A percentile compares a stretch with the other conserved stretches of the same genome.
Evolutionary conservation across 225 moss, liverwort and hornwort genomes (phyloP).

Genomic region (Straminergon stramineum): DNA sequence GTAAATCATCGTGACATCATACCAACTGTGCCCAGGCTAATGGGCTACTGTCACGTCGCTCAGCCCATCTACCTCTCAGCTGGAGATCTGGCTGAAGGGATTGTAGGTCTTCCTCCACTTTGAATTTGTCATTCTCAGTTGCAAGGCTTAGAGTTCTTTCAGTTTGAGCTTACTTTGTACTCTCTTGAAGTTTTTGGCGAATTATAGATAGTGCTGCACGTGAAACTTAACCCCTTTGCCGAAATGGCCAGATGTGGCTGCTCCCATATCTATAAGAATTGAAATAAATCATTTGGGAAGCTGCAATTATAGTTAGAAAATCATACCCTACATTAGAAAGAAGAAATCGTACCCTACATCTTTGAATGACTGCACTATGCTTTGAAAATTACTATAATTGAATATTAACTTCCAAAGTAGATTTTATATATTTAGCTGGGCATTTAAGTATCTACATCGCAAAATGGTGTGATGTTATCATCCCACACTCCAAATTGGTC

Average conservation of each 20-base stretch:
- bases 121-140: neutral
- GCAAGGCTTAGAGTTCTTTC: neutral
- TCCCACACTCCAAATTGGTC: neutral
- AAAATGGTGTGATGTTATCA: neutral
- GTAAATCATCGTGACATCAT: slow-evolving; percentile 90
- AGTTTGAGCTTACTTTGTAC: neutral
- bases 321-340: neutral
- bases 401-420: neutral
- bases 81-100: slow-evolving; percentile 23
- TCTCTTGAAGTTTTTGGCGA: neutral
- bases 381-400: neutral
- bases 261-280: neutral
- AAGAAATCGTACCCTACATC: neutral
- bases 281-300: neutral
- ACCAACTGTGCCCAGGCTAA: slow-evolving; percentile 81
- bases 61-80: slow-evolving; percentile 71
- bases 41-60: slow-evolving; percentile 92
- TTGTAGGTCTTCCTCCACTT: slow-evolving; percentile 18
- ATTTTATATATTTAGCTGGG: neutral
- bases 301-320: neutral
- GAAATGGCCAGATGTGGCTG: neutral
- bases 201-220: neutral
- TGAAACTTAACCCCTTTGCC: neutral
- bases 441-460: neutral
- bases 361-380: neutral